Base-by-base conservation (phyloP, 108 stramenopile genomes). In the Poteriospumella lacustris region DNA sequence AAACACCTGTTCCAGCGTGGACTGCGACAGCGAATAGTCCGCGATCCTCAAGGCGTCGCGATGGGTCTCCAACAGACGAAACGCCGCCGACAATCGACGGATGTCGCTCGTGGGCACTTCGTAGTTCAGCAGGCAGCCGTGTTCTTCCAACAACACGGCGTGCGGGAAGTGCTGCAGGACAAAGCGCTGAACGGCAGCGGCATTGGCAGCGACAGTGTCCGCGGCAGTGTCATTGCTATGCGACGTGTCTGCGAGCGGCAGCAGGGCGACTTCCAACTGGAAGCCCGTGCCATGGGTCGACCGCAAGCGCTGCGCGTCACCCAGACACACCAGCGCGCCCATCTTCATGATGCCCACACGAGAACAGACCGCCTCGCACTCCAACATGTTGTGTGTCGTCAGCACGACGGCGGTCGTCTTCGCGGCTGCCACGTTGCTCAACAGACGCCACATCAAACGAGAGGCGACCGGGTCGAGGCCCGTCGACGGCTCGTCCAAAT, bases 291-390 rank as follows among this genome's bases (percentile, higher is more conserved):
- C 70, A 38, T 73, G 70, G 31, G 47, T 33, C 38, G 70, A 73
- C 3, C 70, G 70, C n/a, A 73, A 42, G 42, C 36, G 70, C 41
- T 73, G 70, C 9, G 40, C 36, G 47, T 73, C 70, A 56, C 70
- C 70, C 41, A 73, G 42, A 73, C 70, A 73, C 38, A 73, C 70
- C 70, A 73, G 28, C 31, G 26, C 12, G 5, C 70, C 70, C 26
- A 73, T n/a, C 42, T 73, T 73, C 70, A 73, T 73, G 43, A 73
- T 56, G 43, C 70, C 38, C 26, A 73, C 41, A 73, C 70, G 70
- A 19, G 70, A 33, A 73, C 70, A 73, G 40, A 73, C 70, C 9
- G 70, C 70, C 42, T 73, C 70, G 31, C 70, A 73, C 36, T 73
- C 70, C 28, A 73, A 56, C 70, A 73, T 73, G 36, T 73, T 73